Evolutionary conservation across 768 basidiomycete species (phyloP), one percentile per base, ranked within the genome.

Genomic region (Termitomyces sp.): DNA sequence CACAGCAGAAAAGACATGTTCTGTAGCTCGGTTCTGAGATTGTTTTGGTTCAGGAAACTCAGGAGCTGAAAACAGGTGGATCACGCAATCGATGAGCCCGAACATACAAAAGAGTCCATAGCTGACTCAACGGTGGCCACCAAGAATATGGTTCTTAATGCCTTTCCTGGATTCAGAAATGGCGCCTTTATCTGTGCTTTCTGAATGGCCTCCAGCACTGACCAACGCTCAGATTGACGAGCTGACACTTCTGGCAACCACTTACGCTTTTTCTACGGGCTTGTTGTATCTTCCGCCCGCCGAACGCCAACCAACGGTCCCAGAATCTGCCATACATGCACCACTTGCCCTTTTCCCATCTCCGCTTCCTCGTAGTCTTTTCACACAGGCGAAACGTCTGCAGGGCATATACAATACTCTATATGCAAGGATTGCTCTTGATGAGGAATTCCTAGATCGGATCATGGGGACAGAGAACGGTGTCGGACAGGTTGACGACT

Each of bases 321-420:
- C 88, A 2, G 82, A 83, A 12, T 83, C 86, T n/a, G 87, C 86
- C 0, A 91, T 95, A 63, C 91, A 97, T 68, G 95, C 94, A 0
- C 97, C 97, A 0, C 74, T 98, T 61, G 81, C 95, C 0, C 77
- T 99, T 42, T 82, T 94, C 63, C 96, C 97, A 1, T 84, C 92
- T 0, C 92, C 94, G 0, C 83, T 97, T 62, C 94, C 96, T 1
- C 79, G 87, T 14, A 56, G 69, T 2, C 74, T 91, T 14, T 97
- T 95, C 67, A 64, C 80, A 4, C 76, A 77, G 20, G 92, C 90
- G 0, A 71, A 80, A 57, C 69, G 72, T 42, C 69, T 98, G 3
- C 95, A 98, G 67, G 78, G 77, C 3, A 69, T 81, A 0, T 98
- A 95, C 70, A 96, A 98, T 71, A 75, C 81, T 0, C 76, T 98